Percentiles rank a stretch among this genome's conserved stretches.
These are phyloP conservation scores for Termitomyces sp. DNA, from an alignment of 768 basidiomycete species.

Conservation along the genomic window DNA sequence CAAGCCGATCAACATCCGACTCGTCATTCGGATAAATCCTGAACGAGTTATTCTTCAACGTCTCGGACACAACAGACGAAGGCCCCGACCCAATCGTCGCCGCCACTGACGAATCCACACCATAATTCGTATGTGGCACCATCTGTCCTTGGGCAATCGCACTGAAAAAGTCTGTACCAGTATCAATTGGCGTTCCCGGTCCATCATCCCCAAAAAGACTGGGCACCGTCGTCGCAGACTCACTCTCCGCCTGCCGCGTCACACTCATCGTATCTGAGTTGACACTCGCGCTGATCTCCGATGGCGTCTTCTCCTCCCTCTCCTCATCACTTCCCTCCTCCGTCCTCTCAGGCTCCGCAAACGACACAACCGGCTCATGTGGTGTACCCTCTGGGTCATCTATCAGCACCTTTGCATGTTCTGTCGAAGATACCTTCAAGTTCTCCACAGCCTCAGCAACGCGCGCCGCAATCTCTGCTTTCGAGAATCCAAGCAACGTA, in stretches of 20 bases:
- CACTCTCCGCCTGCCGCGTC: conserved; percentile 58
- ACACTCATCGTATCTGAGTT: conserved; percentile 59
- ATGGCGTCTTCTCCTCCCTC: conserved; percentile 56
- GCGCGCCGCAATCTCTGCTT: conserved; percentile 73
- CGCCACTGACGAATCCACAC: conserved; percentile 86
- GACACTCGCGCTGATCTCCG: conserved; percentile 66
- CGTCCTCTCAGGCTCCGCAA: conserved; percentile 69
- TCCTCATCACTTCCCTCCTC: conserved; percentile 35
- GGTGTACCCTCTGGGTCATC: conserved; percentile 45
- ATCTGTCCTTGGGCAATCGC: conserved; percentile 47
- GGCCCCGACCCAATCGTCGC: conserved; percentile 93
- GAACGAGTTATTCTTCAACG: conserved; percentile 78
- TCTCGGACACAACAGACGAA: conserved; percentile 75
- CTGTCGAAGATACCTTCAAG: conserved; percentile 47
- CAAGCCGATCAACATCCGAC: conserved; percentile 79
- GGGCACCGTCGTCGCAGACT: conserved; percentile 82
- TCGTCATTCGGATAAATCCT: conserved; percentile 87
- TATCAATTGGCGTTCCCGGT: conserved; percentile 60
- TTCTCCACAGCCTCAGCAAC: conserved; percentile 82
- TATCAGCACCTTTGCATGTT: conserved; percentile 24
- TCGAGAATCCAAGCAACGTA: conserved; percentile 88
- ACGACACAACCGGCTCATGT: conserved; percentile 79
- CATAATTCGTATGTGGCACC: conserved; percentile 79
- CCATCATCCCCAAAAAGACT: conserved; percentile 85
- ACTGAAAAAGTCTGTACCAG: conserved; percentile 86